Conservation (phyloP, 139 green algal species). For the Ulvella scutata region DNA sequence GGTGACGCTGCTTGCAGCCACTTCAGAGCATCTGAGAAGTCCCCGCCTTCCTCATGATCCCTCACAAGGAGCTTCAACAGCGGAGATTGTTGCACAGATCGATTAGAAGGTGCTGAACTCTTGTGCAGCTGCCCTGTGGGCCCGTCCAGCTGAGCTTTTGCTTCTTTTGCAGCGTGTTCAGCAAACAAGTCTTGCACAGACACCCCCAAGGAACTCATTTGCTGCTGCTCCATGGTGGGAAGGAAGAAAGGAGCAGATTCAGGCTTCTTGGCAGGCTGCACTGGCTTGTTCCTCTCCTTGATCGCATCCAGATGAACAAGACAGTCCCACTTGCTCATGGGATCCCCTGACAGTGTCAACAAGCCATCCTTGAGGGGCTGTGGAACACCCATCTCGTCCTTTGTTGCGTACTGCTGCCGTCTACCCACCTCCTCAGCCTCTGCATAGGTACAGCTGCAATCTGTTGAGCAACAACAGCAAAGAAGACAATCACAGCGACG, state of each 20-base stretch:
- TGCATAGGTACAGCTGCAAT: too few species aligned
- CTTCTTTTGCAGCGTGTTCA: neutral
- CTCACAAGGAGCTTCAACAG: neutral
- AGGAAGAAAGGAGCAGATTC: constrained; percentile 94
- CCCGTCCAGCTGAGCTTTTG: neutral
- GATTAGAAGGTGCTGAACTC: neutral
- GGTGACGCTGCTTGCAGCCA: neutral
- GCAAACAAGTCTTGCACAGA: constrained; percentile 41
- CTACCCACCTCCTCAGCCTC: neutral
- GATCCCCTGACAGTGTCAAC: constrained; percentile 53
- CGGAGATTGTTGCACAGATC: neutral
- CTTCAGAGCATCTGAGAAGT: neutral
- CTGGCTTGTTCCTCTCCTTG: constrained; percentile 78
- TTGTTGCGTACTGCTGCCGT: constrained; percentile 7
- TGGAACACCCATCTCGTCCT: constrained; percentile 28
- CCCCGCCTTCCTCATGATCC: neutral
- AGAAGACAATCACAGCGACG: too few species aligned
- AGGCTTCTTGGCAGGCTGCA: constrained; percentile 79
- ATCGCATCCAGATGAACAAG: constrained; percentile 69
- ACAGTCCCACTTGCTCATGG: constrained; percentile 44
- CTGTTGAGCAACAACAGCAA: too few species aligned
- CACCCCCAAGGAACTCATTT: constrained; percentile 6
- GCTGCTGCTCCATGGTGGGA: constrained; percentile 45
- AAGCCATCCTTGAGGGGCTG: constrained; percentile 46
- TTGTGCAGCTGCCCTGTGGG: neutral